Percentiles rank a stretch among this genome's conserved stretches.
Evolutionary conservation across 163 green algal genomes (phyloP).

Genomic region (Scenedesmus sp.): DNA sequence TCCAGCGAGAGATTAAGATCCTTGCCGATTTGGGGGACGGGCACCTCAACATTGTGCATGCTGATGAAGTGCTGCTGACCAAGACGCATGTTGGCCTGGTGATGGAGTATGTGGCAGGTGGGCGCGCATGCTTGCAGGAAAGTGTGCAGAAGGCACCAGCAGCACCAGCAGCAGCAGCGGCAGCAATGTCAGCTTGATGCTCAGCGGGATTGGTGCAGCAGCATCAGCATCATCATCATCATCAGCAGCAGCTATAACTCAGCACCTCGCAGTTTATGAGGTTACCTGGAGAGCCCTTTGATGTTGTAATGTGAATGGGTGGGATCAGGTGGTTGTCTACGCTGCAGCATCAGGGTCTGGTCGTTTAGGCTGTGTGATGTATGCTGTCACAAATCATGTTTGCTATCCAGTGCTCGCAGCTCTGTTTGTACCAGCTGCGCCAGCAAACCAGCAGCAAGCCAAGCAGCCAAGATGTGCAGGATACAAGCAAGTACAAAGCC

Average conservation of each 20-base stretch:
- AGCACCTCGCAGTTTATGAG: neutral
- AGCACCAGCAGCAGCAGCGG: neutral
- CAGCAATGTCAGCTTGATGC: too few species aligned
- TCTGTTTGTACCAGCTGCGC: too few species aligned
- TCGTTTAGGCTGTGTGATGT: too few species aligned
- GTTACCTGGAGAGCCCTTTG: too few species aligned
- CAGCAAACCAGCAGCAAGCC: neutral
- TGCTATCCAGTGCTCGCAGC: too few species aligned
- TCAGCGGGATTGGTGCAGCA: too few species aligned
- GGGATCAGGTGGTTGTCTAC: too few species aligned
- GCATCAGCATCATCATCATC: neutral
- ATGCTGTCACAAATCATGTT: too few species aligned
- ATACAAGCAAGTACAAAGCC: neutral
- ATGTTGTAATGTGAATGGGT: too few species aligned
- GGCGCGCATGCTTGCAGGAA: neutral
- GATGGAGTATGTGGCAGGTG: constrained; percentile 82
- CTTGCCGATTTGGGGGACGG: constrained; percentile 83
- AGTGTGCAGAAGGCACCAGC: neutral
- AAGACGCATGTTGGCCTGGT: constrained; percentile 79
- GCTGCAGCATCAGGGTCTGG: too few species aligned
- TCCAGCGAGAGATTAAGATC: constrained; percentile 77
- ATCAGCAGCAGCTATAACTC: neutral
- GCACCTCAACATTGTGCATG: constrained; percentile 87
- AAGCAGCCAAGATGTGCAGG: neutral
- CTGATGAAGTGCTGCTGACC: constrained; percentile 85